Evolutionary conservation across 2,329 filamentous ascomycete species (phyloP).

Genomic region (Trichophyton benhamiae): DNA sequence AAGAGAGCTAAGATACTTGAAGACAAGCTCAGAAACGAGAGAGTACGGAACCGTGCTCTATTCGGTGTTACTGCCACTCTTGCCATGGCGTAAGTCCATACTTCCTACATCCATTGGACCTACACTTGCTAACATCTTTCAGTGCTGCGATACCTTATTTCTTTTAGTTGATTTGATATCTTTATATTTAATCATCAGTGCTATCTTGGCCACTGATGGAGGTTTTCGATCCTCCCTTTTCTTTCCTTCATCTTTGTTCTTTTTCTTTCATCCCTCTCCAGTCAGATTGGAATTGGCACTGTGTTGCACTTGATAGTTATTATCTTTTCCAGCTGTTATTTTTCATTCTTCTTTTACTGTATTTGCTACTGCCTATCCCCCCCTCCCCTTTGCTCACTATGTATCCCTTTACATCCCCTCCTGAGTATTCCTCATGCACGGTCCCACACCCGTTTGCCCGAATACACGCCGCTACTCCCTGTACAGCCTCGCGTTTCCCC

Average conservation of each 20-base stretch:
- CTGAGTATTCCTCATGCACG: not conserved
- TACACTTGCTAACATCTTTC: constrained; percentile 5
- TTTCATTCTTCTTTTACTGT: constrained; percentile 16
- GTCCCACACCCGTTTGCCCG: not conserved
- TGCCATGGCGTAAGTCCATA: constrained; percentile 70
- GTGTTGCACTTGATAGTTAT: constrained; percentile 7
- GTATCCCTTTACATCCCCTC: not conserved
- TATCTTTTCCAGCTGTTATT: constrained; percentile 15
- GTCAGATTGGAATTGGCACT: constrained; percentile 3
- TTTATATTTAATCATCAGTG: not conserved
- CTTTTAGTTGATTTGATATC: constrained; percentile 21
- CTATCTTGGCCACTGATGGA: not conserved
- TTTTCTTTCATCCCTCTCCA: not conserved
- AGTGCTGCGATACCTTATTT: constrained; percentile 39
- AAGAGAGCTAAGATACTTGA: constrained; percentile 65
- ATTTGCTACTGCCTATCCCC: constrained; percentile 11
- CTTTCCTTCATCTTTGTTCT: not conserved
- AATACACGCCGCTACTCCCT: not conserved
- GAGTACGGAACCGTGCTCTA: constrained; percentile 72
- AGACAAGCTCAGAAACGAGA: constrained; percentile 70
- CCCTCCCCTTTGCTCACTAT: constrained; percentile 4
- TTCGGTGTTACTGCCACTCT: constrained; percentile 78
- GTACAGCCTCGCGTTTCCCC: not conserved
- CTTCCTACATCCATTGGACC: not conserved
- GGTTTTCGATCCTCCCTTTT: not conserved